phyloP scores from a whole-genome alignment of 2,329 filamentous ascomycete species.

The Fusarium sp. region DNA sequence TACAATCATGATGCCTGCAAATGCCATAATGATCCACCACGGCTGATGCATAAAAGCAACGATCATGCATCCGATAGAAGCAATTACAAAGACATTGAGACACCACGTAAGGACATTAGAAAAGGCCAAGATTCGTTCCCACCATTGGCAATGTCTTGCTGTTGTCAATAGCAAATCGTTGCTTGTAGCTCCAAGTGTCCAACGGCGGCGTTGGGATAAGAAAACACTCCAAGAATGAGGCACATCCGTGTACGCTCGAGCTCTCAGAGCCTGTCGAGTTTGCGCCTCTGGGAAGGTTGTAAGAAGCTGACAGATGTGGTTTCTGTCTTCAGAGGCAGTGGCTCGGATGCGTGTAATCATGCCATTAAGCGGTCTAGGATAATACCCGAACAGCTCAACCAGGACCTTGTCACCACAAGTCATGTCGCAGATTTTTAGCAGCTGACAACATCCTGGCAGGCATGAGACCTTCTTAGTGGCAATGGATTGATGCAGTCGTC shows the following conservation, averaged over 20 bases:
- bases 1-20: conserved; percentile 41
- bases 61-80: conserved; percentile 41
- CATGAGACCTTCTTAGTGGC: conserved; percentile 41
- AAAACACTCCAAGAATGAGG: conserved; percentile 52
- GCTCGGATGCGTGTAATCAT: conserved; percentile 40
- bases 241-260: conserved; percentile 52
- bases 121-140: conserved; percentile 37
- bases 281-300: conserved; percentile 46
- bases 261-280: conserved; percentile 52
- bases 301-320: conserved; percentile 40
- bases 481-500: conserved; percentile 39
- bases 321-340: conserved; percentile 39
- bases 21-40: conserved; percentile 39
- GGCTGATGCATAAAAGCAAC: conserved; percentile 42
- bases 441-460: conserved; percentile 37
- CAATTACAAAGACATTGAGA: conserved; percentile 40
- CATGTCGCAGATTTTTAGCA: conserved; percentile 36
- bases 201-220: conserved; percentile 43
- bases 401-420: conserved; percentile 37
- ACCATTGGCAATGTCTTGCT: conserved; percentile 38
- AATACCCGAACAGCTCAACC: conserved; percentile 37
- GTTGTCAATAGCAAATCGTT: conserved; percentile 36
- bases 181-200: conserved; percentile 41
- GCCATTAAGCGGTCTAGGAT: conserved; percentile 32
- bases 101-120: conserved; percentile 39